A percentile compares a stretch with the other conserved stretches of the same genome.
These are phyloP conservation scores for Colletotrichum theobromicola DNA, from an alignment of 2,329 filamentous ascomycete genomes.

Conservation along the genomic window DNA sequence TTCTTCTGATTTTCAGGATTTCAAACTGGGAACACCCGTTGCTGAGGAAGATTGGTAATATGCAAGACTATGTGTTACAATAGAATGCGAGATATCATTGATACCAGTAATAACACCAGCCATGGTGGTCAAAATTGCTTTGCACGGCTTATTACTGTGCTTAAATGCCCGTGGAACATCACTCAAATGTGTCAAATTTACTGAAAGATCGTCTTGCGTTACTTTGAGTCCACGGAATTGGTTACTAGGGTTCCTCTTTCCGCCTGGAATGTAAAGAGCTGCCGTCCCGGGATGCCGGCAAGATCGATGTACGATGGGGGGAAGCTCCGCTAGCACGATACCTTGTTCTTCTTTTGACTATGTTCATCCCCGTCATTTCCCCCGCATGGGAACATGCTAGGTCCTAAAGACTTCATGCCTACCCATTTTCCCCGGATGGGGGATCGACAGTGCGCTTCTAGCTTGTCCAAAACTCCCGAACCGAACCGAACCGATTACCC, in stretches of 20 bases:
- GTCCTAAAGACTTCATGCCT: neutral
- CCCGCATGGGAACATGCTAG: neutral
- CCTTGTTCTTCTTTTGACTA: neutral
- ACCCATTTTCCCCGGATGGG: neutral
- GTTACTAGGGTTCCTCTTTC: neutral
- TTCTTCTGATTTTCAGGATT: neutral
- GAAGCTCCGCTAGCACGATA: neutral
- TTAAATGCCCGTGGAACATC: fast-evolving
- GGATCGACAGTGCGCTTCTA: neutral
- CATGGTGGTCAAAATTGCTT: neutral
- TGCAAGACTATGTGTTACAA: neutral
- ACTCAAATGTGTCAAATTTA: neutral
- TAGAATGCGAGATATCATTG: neutral
- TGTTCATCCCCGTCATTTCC: fast-evolving
- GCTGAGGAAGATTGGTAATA: neutral
- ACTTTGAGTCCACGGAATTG: fast-evolving
- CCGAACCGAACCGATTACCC: slow-evolving; percentile 4
- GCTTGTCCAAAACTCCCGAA: neutral
- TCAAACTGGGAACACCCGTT: fast-evolving
- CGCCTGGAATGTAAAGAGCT: neutral
- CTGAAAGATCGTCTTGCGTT: neutral
- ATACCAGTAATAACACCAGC: too few species aligned
- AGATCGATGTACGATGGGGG: fast-evolving
- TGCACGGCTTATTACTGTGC: neutral
- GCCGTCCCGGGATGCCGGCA: fast-evolving